Evolutionary conservation across 495 filamentous ascomycete genomes (phyloP).

Genomic region (Hapsidospora chrysogenum): DNA sequence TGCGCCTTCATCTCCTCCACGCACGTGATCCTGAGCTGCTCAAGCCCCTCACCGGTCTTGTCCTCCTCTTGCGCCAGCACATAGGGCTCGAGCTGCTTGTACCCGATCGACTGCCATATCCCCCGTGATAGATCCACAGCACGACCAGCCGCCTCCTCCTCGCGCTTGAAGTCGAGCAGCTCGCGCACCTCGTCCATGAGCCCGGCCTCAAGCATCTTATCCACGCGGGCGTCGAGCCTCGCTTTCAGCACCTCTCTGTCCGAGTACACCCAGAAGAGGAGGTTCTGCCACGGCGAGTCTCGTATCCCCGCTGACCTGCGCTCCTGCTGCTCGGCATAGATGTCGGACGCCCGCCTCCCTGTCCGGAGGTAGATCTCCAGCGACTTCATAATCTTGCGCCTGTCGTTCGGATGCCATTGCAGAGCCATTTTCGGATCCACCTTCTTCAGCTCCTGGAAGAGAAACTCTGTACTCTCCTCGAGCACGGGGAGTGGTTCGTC

Average conservation of each 20-base stretch:
- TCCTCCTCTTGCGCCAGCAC: conserved; percentile 31
- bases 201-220: conserved; percentile 64
- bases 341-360: conserved; percentile 63
- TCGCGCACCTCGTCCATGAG: conserved; percentile 47
- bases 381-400: conserved; percentile 75
- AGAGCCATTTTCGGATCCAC: conserved; percentile 84
- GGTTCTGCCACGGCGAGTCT: conserved; percentile 36
- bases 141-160: conserved; percentile 28
- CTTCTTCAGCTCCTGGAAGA: conserved; percentile 52
- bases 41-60: conserved; percentile 16
- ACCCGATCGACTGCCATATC: conserved; percentile 93
- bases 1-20: conserved; percentile 49
- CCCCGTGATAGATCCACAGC: conserved; percentile 55
- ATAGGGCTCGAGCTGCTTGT: conserved; percentile 71
- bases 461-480: conserved; percentile 44
- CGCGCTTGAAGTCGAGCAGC: conserved; percentile 37
- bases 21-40: conserved; percentile 15
- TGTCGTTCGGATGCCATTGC: conserved; percentile 86
- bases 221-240: conserved; percentile 61
- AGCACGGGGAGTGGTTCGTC: conserved; percentile 48
- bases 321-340: conserved; percentile 61
- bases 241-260: conserved; percentile 43
- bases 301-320: conserved; percentile 11
- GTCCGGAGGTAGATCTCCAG: conserved; percentile 77
- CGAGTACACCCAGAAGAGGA: conserved; percentile 83